phyloP scores from a whole-genome alignment of 495 filamentous ascomycete species.

The Aspergillus bridgeri region DNA sequence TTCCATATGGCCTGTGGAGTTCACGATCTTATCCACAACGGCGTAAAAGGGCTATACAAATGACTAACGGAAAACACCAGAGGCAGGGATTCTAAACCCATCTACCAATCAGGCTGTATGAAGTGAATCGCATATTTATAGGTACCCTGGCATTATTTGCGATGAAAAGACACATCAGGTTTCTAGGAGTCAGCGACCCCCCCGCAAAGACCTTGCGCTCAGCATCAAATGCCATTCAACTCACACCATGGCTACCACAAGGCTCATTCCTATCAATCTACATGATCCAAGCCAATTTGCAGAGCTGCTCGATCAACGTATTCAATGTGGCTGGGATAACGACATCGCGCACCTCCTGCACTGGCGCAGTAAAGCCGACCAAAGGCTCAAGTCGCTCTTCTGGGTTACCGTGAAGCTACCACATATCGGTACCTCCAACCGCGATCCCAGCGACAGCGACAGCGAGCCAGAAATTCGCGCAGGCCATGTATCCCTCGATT shows the following conservation, averaged over 20 bases:
- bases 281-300: slow-evolving; percentile 3
- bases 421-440: neutral
- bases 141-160: too few species aligned
- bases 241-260: neutral
- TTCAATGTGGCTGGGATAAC: slow-evolving; percentile 9
- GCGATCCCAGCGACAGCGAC: neutral
- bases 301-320: slow-evolving; percentile 5
- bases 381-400: slow-evolving; percentile 23
- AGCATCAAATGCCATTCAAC: neutral
- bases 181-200: neutral
- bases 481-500: slow-evolving; percentile 28
- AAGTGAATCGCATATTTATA: too few species aligned
- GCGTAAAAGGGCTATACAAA: too few species aligned
- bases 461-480: slow-evolving; percentile 8
- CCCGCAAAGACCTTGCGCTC: too few species aligned
- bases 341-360: slow-evolving; percentile 6
- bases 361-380: slow-evolving; percentile 20
- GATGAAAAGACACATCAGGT: neutral
- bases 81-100: too few species aligned
- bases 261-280: slow-evolving; percentile 4
- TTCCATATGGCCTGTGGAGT: too few species aligned
- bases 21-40: too few species aligned
- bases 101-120: neutral
- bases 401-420: slow-evolving; percentile 19
- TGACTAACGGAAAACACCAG: neutral